Conservation (phyloP, 228 moss, liverwort and hornwort genomes). For the Sphagnum fallax region DNA sequence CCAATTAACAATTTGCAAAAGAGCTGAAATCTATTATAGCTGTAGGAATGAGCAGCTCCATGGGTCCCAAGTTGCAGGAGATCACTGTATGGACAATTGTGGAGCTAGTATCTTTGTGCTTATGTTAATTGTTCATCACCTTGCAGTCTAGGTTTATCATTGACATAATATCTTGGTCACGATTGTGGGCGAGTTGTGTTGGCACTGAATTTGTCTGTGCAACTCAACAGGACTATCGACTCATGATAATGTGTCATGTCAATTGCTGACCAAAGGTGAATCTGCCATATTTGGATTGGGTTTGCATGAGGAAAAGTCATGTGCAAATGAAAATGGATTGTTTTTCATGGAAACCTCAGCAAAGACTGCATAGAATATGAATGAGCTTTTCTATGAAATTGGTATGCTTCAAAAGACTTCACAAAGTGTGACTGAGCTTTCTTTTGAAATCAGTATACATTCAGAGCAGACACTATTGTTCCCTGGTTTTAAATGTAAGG, state of each 20-base stretch:
- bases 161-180: not conserved
- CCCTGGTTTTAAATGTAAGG: too few relatives aligned
- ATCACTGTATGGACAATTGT: not conserved
- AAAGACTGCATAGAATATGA: slow-evolving; percentile 93
- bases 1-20: too few relatives aligned
- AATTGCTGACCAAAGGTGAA: too few relatives aligned
- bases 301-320: slow-evolving; percentile 82
- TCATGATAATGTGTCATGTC: too few relatives aligned
- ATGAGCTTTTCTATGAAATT: slow-evolving; percentile 94
- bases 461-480: too few relatives aligned
- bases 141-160: not conserved
- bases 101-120: not conserved
- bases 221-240: not conserved
- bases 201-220: not conserved
- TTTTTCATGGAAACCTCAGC: slow-evolving; percentile 99
- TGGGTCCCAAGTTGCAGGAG: too few relatives aligned
- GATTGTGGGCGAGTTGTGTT: not conserved
- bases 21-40: too few relatives aligned
- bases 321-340: slow-evolving; percentile 88
- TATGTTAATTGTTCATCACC: not conserved
- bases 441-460: too few relatives aligned
- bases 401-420: slow-evolving; percentile 28
- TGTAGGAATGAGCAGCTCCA: too few relatives aligned
- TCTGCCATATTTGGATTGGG: not conserved
- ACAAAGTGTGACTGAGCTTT: not conserved